phyloP scores from a whole-genome alignment of 2,329 filamentous ascomycete species.

The Sclerotinia minor region DNA sequence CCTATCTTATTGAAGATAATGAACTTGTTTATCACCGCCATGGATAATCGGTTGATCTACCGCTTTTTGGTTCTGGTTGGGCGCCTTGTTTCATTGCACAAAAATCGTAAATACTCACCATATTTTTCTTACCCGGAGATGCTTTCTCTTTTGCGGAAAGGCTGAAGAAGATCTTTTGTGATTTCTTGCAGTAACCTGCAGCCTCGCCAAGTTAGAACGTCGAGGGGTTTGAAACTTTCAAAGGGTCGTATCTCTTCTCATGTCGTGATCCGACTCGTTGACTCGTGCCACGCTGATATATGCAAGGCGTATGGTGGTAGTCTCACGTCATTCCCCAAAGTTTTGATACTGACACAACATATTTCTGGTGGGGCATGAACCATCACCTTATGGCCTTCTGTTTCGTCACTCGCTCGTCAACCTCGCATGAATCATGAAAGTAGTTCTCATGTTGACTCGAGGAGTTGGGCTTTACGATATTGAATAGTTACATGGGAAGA shows the following conservation, averaged over 20 bases:
- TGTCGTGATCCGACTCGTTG: conserved; percentile 11
- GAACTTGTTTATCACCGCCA: background rate
- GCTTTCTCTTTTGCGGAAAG: conserved; percentile 3
- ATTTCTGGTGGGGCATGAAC: background rate
- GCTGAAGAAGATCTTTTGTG: conserved; percentile 12
- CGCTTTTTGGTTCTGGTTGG: background rate
- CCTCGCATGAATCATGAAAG: background rate
- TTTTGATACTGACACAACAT: background rate
- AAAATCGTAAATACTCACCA: background rate
- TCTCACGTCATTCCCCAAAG: background rate
- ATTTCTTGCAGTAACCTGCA: conserved; percentile 9
- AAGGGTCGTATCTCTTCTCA: background rate
- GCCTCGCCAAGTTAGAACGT: conserved; percentile 16
- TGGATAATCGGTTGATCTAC: conserved; percentile 17
- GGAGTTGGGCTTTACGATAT: background rate
- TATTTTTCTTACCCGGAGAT: background rate
- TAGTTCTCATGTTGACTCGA: background rate
- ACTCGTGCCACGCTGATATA: background rate
- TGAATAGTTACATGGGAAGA: background rate
- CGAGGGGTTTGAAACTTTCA: background rate
- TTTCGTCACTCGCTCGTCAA: background rate
- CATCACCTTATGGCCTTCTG: background rate
- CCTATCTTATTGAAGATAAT: background rate
- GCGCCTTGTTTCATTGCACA: conserved; percentile 1
- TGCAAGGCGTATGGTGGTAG: background rate